Conservation (phyloP, 306 rosid genomes). For the Hippophae rhamnoides region DNA sequence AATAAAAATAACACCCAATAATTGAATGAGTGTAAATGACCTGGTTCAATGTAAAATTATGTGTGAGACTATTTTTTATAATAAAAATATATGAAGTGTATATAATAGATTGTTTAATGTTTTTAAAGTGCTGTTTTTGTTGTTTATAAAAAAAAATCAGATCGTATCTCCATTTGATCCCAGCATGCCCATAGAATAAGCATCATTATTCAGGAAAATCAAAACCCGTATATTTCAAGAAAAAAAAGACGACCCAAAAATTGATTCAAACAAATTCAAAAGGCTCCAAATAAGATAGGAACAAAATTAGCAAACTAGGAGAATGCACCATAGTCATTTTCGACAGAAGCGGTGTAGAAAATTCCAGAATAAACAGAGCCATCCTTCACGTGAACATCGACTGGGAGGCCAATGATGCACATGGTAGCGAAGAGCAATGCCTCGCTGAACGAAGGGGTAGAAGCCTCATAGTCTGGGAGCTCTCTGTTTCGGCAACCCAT, state of each 20-base stretch:
- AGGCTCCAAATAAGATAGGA: not conserved
- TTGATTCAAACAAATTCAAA: not conserved
- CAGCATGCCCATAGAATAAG: slow-evolving; percentile 6
- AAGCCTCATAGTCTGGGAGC: slow-evolving; percentile 23
- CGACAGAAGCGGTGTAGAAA: slow-evolving; percentile 66
- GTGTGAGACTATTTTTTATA: no score
- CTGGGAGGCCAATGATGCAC: slow-evolving; percentile 69
- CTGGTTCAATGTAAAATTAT: no score
- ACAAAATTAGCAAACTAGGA: not conserved
- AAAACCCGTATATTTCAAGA: slow-evolving; percentile 9
- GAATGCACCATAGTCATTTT: slow-evolving; percentile 41
- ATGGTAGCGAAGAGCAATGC: slow-evolving; percentile 62
- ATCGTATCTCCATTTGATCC: slow-evolving; percentile 12
- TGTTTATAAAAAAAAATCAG: not conserved
- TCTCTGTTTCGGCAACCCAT: slow-evolving; percentile 63
- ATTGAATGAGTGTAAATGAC: no score
- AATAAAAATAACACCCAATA: no score
- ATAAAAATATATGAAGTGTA: no score
- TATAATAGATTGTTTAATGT: no score
- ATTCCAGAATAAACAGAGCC: slow-evolving; percentile 85
- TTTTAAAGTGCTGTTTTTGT: no score
- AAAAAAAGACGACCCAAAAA: slow-evolving; percentile 1
- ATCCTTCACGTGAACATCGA: slow-evolving; percentile 66
- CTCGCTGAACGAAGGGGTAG: slow-evolving; percentile 36
- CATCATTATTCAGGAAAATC: slow-evolving; percentile 5